phyloP scores from a whole-genome alignment of 1,284 basidiomycete species.

The Vanrija sp. region DNA sequence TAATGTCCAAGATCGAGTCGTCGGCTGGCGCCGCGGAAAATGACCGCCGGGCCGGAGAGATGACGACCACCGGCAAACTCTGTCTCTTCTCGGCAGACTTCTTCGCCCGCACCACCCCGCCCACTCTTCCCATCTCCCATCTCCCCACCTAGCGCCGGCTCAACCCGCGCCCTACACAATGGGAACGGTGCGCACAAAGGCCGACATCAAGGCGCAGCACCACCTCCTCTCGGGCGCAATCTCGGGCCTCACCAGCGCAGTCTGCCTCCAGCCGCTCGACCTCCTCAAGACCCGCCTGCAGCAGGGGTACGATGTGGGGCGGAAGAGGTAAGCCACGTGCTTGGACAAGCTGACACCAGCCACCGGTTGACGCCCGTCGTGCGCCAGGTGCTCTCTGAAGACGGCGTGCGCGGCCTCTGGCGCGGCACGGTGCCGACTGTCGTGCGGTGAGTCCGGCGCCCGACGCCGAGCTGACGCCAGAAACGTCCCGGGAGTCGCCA shows the following conservation, averaged over 20 bases:
- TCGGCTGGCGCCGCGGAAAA: background rate
- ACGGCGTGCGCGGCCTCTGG: slow-evolving; percentile 56
- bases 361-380: slow-evolving; percentile 27
- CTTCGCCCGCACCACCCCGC: background rate
- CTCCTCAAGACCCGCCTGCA: slow-evolving; percentile 82
- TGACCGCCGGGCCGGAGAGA: background rate
- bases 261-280: slow-evolving; percentile 58
- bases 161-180: background rate
- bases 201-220: slow-evolving; percentile 35
- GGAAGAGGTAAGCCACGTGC: slow-evolving; percentile 19
- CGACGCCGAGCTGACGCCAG: slow-evolving; percentile 49
- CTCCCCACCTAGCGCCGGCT: background rate
- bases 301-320: slow-evolving; percentile 51
- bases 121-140: background rate
- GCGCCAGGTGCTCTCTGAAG: slow-evolving; percentile 44
- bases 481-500: slow-evolving; percentile 86
- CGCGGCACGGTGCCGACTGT: slow-evolving; percentile 79
- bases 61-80: slow-evolving; percentile 4
- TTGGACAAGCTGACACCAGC: slow-evolving; percentile 13
- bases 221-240: slow-evolving; percentile 47
- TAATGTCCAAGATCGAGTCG: slow-evolving; percentile 5
- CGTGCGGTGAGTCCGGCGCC: slow-evolving; percentile 54
- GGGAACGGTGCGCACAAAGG: background rate
- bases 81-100: background rate
- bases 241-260: slow-evolving; percentile 45